phyloP scores from a whole-genome alignment of 345 rosid genomes.

The Toxicodendron radicans region DNA sequence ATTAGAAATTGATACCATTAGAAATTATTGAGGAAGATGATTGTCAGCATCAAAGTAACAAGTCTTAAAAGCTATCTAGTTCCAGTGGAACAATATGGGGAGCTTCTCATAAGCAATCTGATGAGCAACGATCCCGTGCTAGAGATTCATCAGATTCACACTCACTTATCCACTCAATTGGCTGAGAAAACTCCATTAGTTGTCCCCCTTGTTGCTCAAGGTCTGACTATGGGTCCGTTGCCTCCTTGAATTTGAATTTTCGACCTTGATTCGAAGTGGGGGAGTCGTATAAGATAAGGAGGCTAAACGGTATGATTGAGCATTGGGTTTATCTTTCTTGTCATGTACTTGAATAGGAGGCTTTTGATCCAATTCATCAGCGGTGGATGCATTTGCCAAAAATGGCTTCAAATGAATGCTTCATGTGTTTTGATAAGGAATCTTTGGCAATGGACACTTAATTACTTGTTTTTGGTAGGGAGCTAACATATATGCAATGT shows the following conservation, averaged over 20 bases:
- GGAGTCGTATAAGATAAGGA: constrained; percentile 65
- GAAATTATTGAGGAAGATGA: constrained; percentile 31
- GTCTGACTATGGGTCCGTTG: constrained; percentile 81
- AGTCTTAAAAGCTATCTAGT: constrained; percentile 20
- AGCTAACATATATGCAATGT: constrained; percentile 39
- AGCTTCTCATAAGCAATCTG: constrained; percentile 13
- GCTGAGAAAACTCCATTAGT: constrained; percentile 72
- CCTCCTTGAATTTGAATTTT: constrained; percentile 61
- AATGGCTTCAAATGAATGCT: constrained; percentile 69
- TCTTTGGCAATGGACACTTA: constrained; percentile 94
- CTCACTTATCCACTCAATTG: constrained; percentile 66
- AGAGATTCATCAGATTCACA: constrained; percentile 63
- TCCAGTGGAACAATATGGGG: neutral
- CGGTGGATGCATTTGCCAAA: constrained; percentile 86
- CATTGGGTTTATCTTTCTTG: constrained; percentile 96
- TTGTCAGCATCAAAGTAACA: constrained; percentile 13
- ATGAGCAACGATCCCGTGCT: constrained; percentile 26
- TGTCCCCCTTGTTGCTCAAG: constrained; percentile 75
- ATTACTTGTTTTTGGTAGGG: constrained; percentile 84
- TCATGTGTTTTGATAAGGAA: constrained; percentile 77
- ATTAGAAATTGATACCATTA: no score
- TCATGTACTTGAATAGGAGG: constrained; percentile 83
- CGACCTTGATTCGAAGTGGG: constrained; percentile 69
- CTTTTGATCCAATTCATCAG: constrained; percentile 68
- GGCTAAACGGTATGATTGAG: constrained; percentile 55